Percentiles rank a stretch among this genome's conserved stretches.
These are phyloP conservation scores for Vigna nakashimae DNA, from an alignment of 306 rosid genomes.

Conservation along the genomic window DNA sequence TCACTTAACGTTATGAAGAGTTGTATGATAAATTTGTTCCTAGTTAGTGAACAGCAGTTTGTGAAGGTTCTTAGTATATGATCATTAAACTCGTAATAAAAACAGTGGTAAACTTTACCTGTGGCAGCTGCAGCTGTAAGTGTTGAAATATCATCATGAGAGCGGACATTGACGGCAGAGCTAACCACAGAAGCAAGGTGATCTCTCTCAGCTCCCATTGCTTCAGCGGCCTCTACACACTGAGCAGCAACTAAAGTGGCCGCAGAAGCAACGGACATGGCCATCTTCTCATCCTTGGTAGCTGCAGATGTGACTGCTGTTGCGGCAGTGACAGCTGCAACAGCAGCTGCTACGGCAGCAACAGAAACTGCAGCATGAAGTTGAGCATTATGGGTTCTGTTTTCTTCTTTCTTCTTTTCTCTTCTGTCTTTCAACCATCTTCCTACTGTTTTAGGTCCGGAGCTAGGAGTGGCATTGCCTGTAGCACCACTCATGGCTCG, in stretches of 20 bases:
- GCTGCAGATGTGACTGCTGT: slow-evolving; percentile 74
- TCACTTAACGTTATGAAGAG: too few relatives aligned
- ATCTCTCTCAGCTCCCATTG: slow-evolving; percentile 93
- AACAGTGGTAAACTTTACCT: slow-evolving; percentile 48
- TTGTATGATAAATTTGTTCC: too few relatives aligned
- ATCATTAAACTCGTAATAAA: not conserved
- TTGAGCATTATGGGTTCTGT: slow-evolving; percentile 89
- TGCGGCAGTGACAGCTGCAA: slow-evolving; percentile 90
- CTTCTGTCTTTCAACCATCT: slow-evolving; percentile 97
- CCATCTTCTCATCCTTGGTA: slow-evolving; percentile 65
- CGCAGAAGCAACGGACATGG: slow-evolving; percentile 90
- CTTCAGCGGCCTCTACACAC: slow-evolving; percentile 95
- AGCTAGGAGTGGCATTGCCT: slow-evolving; percentile 52
- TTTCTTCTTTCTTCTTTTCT: slow-evolving; percentile 94
- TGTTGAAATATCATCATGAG: slow-evolving; percentile 84
- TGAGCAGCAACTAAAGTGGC: slow-evolving; percentile 95
- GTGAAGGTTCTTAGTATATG: not conserved
- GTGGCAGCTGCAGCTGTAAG: slow-evolving; percentile 99
- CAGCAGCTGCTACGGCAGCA: slow-evolving; percentile 86
- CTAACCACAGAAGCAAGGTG: slow-evolving; percentile 87
- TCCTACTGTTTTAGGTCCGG: slow-evolving; percentile 91
- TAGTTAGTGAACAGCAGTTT: too few relatives aligned
- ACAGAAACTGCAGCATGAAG: slow-evolving; percentile 91
- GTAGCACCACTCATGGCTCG: slow-evolving; percentile 61
- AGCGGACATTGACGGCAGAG: slow-evolving; percentile 91